These are phyloP conservation scores for Linnemannia elongata DNA, from an alignment of 192 early-diverging fungal species.

Conservation along the genomic window DNA sequence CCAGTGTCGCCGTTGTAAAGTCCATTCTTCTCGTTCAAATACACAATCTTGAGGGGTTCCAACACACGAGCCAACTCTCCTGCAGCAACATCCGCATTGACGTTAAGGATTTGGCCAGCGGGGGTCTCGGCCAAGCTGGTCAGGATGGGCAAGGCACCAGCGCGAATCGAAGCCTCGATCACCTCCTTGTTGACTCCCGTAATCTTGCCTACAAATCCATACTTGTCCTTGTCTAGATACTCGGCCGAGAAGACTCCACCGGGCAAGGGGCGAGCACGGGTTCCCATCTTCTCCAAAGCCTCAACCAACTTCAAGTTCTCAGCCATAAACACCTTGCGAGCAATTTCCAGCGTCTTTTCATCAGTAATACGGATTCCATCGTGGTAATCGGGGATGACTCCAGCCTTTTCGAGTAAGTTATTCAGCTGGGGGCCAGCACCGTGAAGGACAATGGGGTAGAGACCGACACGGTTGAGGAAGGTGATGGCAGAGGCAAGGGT, in stretches of 20 bases:
- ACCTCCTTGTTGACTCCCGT: conserved; percentile 91
- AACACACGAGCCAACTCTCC: conserved; percentile 96
- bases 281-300: conserved; percentile 94
- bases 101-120: conserved; percentile 96
- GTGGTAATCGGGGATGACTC: conserved; percentile 96
- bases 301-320: conserved; percentile 99
- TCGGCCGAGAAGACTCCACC: conserved; percentile 97
- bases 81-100: conserved; percentile 98
- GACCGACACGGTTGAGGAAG: conserved; percentile 96
- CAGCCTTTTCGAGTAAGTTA: conserved; percentile 87
- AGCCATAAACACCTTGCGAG: conserved; percentile 92
- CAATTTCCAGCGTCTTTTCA: conserved; percentile 92
- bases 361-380: conserved; percentile 99
- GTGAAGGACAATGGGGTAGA: conserved; percentile 98
- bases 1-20: conserved; percentile 94
- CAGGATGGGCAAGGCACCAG: conserved; percentile 95
- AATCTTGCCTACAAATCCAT: conserved; percentile 95
- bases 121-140: conserved; percentile 97
- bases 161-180: conserved; percentile 93
- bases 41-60: conserved; percentile 98
- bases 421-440: conserved; percentile 99
- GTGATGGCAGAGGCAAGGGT: conserved; percentile 95
- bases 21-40: conserved; percentile 98
- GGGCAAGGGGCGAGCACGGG: conserved; percentile 95
- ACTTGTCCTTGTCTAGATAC: conserved; percentile 95